Evolutionary conservation across 208 protist species (phyloP).

Genomic region (Crithidia fasciculata): DNA sequence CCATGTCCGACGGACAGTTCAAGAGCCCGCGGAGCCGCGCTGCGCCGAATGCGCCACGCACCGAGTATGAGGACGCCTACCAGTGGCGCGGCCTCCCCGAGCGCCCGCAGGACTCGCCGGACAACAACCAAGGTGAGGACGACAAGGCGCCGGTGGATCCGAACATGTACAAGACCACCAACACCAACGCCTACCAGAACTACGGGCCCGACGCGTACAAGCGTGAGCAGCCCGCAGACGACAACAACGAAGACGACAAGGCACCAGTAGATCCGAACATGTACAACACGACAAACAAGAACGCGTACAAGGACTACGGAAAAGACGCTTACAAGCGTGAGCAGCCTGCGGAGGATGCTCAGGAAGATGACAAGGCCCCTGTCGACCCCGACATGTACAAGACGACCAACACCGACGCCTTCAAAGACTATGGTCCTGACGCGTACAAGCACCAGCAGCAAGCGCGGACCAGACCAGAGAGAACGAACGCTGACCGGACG

Average conservation of each 20-base stretch:
- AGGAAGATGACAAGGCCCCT: not conserved
- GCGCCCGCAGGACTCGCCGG: not conserved
- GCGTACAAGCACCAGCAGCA: conserved; percentile 23
- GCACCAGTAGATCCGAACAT: conserved; percentile 42
- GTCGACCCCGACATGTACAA: conserved; percentile 42
- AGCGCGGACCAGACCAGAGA: too few relatives aligned
- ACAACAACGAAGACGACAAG: conserved; percentile 7
- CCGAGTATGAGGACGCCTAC: conserved; percentile 45
- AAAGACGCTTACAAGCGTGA: not conserved
- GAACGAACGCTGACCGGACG: too few relatives aligned
- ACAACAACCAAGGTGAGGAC: conserved; percentile 12
- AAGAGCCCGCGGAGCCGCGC: not conserved
- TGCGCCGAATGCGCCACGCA: not conserved
- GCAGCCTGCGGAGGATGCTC: conserved; percentile 2
- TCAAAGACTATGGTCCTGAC: not conserved
- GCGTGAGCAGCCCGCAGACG: conserved; percentile 8
- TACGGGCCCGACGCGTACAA: conserved; percentile 3
- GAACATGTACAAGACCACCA: conserved; percentile 55
- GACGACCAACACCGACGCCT: conserved; percentile 25
- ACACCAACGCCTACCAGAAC: conserved; percentile 6
- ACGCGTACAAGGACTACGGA: conserved; percentile 17
- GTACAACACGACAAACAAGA: conserved; percentile 45
- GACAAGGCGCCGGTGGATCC: conserved; percentile 37
- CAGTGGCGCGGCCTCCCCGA: conserved; percentile 35
- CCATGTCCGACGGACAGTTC: not conserved